phyloP scores from a whole-genome alignment of 129 eudicot genomes.

The Gnaphalium uliginosum region DNA sequence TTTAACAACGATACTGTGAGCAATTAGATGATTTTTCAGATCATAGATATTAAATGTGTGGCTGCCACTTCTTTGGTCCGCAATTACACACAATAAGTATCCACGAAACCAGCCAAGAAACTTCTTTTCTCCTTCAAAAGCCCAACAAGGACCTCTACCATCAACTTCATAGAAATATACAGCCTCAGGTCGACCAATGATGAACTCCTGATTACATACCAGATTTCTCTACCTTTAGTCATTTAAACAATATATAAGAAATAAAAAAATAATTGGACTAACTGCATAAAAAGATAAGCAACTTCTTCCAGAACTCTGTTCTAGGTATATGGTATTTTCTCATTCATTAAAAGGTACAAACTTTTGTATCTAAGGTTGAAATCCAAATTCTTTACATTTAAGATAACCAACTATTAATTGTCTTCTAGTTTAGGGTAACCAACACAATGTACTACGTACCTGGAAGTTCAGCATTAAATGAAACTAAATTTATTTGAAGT shows the following conservation, averaged over 20 bases:
- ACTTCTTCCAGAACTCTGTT: too few relatives aligned
- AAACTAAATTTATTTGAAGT: neutral
- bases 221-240: constrained; percentile 5
- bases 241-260: constrained; percentile 11
- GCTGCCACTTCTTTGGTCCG: constrained; percentile 77
- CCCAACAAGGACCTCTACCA: constrained; percentile 99
- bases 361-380: neutral
- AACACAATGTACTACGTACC: neutral
- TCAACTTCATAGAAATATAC: constrained; percentile 90
- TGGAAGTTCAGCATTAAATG: neutral
- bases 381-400: neutral
- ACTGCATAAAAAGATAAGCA: neutral
- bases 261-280: neutral
- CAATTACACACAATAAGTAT: constrained; percentile 79
- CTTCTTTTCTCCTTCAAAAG: constrained; percentile 96
- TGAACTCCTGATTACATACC: constrained; percentile 63
- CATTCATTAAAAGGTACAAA: neutral
- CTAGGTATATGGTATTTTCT: too few relatives aligned
- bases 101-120: constrained; percentile 98
- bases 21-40: constrained; percentile 85
- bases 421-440: neutral
- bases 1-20: constrained; percentile 67
- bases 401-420: neutral
- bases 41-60: constrained; percentile 85
- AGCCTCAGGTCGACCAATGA: constrained; percentile 96